Evolutionary conservation across 306 rosid genomes (phyloP), one percentile per base, ranked within the genome.

Genomic region (Dryas octopetala): DNA sequence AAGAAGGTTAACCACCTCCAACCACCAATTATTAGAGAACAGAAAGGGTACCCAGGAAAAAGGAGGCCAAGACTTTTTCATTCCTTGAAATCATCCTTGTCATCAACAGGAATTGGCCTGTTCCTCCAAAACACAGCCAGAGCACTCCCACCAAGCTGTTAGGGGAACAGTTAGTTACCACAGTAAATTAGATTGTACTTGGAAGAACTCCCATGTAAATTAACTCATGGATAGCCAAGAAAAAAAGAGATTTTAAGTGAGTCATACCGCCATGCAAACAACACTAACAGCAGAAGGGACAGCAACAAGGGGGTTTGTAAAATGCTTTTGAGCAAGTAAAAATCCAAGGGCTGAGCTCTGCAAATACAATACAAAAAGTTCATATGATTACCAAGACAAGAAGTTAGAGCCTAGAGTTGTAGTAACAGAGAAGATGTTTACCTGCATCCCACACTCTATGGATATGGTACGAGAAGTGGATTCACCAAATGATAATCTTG

Each of bases 381-480:
- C 38, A 32, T 32, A 32, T 50, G 66, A 74, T 38, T 48, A 73
- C 14, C 50, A 53, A 49, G 40, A 49, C 48, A n/a, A 9, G 17
- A 17, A 51, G n/a, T 62, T 28, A 60, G 59, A 38, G 58, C 58
- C 38, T 32, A 32, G 38, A 32, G 38, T 2, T 2, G 38, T 32
- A 32, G 38, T 47, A 45, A 71, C 28, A 26, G 45, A 26, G 67
- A 76, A 71, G 17, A 28, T 70, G 55, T 55, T 47, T 76, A 95
- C 98, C 96, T 91, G 98, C 97, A 95, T 90, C 66, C 98, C 98
- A 50, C 97, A 95, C 87, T 95, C 97, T 40, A 95, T 89, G 66
- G 98, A 95, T 66, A 95, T 91, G 8, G 97, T 95, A 66, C 98
- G 98, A 58, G 98, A 95, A 40, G 97, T 95, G 70, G 98, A 91